A percentile compares a stretch with the other conserved stretches of the same genome.
phyloP scores from a whole-genome alignment of 495 filamentous ascomycete genomes.

The Aspergillus homomorphus region DNA sequence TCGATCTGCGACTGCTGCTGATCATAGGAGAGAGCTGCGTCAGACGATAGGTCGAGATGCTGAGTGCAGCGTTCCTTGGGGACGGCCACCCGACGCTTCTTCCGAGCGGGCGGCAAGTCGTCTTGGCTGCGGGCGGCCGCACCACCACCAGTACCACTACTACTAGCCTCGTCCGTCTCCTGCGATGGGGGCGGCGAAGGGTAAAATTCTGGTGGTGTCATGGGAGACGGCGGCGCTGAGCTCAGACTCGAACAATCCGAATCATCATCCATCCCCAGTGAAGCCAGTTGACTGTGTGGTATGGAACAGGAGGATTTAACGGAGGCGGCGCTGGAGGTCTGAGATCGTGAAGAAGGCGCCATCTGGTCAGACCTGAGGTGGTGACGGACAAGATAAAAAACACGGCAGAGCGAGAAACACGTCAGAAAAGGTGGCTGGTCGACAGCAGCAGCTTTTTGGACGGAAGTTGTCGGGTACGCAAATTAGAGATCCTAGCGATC shows the following conservation, averaged over 20 bases:
- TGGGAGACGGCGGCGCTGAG: conserved; percentile 54
- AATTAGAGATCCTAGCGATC: conserved; percentile 1
- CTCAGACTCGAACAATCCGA: conserved; percentile 57
- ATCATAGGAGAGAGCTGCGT: conserved; percentile 38
- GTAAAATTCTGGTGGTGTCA: conserved; percentile 53
- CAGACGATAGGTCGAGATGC: conserved; percentile 64
- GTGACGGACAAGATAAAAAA: conserved; percentile 2
- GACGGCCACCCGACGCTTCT: conserved; percentile 62
- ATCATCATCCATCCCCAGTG: conserved; percentile 38
- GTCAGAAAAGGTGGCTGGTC: conserved; percentile 5
- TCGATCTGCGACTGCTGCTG: conserved; percentile 60
- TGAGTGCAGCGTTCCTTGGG: conserved; percentile 73
- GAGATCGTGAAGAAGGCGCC: conserved; percentile 10
- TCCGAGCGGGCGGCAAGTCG: conserved; percentile 67
- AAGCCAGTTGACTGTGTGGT: conserved; percentile 9
- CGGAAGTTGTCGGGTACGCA: conserved; percentile 7
- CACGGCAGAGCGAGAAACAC: conserved; percentile 3
- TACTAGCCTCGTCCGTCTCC: conserved; percentile 44
- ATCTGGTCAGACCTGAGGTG: conserved; percentile 15
- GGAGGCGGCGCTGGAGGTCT: conserved; percentile 12
- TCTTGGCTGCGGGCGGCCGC: conserved; percentile 43
- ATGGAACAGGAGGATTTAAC: conserved; percentile 11
- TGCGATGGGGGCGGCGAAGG: conserved; percentile 59
- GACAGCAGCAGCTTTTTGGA: conserved; percentile 3
- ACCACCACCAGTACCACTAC: neutral